These are phyloP conservation scores for Phytopythium aichiense DNA, from an alignment of 352 stramenopile species.

Conservation along the genomic window DNA sequence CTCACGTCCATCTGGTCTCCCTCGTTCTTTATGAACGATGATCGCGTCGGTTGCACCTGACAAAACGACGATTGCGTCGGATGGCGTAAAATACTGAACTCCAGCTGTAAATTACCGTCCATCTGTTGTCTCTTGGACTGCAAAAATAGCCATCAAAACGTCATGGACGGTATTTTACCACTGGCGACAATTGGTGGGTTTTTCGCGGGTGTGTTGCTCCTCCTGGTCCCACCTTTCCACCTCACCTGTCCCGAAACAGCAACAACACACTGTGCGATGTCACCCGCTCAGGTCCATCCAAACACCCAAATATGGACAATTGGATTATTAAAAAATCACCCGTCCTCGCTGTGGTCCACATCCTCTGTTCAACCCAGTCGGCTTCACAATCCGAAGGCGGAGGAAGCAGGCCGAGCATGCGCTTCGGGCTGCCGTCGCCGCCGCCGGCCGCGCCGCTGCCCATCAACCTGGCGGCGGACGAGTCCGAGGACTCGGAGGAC, in stretches of 20 bases:
- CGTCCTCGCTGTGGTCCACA: background rate
- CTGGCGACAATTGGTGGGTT: background rate
- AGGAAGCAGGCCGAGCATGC: background rate
- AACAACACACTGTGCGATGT: background rate
- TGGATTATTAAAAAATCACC: too few relatives aligned
- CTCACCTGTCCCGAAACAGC: background rate
- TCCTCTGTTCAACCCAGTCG: background rate
- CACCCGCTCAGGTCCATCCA: too few relatives aligned
- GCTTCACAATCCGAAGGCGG: background rate
- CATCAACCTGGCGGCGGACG: slow-evolving; percentile 7
- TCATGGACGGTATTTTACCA: too few relatives aligned
- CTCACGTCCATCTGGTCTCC: background rate
- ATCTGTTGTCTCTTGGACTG: too few relatives aligned
- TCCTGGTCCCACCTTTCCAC: background rate
- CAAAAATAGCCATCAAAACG: too few relatives aligned
- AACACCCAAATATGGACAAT: too few relatives aligned
- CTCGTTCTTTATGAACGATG: too few relatives aligned
- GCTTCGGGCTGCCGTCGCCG: slow-evolving; percentile 4
- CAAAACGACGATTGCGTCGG: too few relatives aligned
- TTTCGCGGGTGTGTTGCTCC: background rate
- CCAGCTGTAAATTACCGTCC: too few relatives aligned
- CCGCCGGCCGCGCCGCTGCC: background rate
- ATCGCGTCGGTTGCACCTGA: too few relatives aligned
- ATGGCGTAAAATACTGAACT: too few relatives aligned
- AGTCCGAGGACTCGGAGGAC: background rate